Evolutionary conservation across 148 eudicot genomes (phyloP).

Genomic region (Tetragonia tetragonoides): DNA sequence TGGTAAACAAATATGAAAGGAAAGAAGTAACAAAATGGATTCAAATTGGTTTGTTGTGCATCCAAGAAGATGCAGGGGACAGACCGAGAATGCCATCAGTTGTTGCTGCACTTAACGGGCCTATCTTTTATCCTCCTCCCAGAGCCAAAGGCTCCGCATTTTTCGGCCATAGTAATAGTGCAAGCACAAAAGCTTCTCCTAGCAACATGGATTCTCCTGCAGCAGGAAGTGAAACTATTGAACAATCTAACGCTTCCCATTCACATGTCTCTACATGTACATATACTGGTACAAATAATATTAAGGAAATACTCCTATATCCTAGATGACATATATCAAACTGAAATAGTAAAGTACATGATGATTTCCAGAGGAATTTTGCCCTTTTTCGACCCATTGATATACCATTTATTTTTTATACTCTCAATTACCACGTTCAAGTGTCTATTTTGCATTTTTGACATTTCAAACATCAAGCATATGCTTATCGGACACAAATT

Average conservation of each 20-base stretch:
- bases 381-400: too few species aligned
- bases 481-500: too few species aligned
- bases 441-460: too few species aligned
- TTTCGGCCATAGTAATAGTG: background rate
- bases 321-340: too few species aligned
- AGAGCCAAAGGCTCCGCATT: conserved; percentile 1
- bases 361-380: too few species aligned
- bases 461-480: too few species aligned
- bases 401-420: too few species aligned
- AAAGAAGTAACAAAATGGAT: conserved; percentile 18
- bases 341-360: too few species aligned
- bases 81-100: conserved; percentile 14
- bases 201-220: background rate
- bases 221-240: background rate
- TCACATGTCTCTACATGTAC: too few species aligned
- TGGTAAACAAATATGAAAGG: background rate
- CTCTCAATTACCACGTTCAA: too few species aligned
- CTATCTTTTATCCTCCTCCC: background rate
- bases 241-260: background rate
- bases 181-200: background rate
- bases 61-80: conserved; percentile 5
- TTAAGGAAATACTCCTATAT: too few species aligned
- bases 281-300: too few species aligned
- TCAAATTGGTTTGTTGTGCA: conserved; percentile 21
- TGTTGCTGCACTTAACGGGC: conserved; percentile 13